Evolutionary conservation across 73 alveolate genomes (phyloP).

Genomic region (Urostyla sp.): DNA sequence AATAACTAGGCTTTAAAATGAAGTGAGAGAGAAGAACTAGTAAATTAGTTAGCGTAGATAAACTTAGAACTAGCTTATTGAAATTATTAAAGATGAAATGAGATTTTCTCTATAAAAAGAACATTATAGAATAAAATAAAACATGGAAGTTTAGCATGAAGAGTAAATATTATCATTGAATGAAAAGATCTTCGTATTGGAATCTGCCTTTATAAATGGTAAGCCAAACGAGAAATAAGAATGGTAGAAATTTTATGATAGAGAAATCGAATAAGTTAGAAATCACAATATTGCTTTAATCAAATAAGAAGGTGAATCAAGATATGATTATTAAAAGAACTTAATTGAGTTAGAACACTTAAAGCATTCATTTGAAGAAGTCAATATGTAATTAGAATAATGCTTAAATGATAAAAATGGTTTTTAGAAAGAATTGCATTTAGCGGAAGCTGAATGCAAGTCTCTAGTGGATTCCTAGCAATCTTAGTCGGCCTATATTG

Average conservation of each 20-base stretch:
- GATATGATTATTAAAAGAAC: not conserved
- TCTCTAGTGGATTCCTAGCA: not conserved
- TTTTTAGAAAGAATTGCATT: not conserved
- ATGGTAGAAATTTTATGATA: conserved; percentile 15
- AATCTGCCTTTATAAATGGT: conserved; percentile 9
- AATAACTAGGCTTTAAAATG: not conserved
- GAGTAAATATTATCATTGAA: not conserved
- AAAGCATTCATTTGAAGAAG: not conserved
- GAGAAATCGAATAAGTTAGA: conserved; percentile 21
- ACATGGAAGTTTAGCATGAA: not conserved
- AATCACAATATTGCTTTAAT: not conserved
- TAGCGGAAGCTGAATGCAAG: not conserved
- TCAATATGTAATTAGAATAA: conserved; percentile 28
- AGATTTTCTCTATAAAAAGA: conserved; percentile 10
- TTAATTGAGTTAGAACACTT: conserved; percentile 5
- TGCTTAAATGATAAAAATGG: not conserved
- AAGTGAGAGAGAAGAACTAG: conserved; percentile 20
- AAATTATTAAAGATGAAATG: conserved; percentile 6
- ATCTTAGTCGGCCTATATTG: conserved; percentile 8
- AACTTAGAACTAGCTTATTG: not conserved
- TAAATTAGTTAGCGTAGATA: not conserved
- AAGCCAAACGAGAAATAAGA: conserved; percentile 11
- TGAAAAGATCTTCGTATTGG: conserved; percentile 7
- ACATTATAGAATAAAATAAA: not conserved
- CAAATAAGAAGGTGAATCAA: not conserved